A percentile compares a stretch with the other conserved stretches of the same genome.
Conservation (phyloP, 495 filamentous ascomycete species). For the Trichocladium antarcticum region DNA sequence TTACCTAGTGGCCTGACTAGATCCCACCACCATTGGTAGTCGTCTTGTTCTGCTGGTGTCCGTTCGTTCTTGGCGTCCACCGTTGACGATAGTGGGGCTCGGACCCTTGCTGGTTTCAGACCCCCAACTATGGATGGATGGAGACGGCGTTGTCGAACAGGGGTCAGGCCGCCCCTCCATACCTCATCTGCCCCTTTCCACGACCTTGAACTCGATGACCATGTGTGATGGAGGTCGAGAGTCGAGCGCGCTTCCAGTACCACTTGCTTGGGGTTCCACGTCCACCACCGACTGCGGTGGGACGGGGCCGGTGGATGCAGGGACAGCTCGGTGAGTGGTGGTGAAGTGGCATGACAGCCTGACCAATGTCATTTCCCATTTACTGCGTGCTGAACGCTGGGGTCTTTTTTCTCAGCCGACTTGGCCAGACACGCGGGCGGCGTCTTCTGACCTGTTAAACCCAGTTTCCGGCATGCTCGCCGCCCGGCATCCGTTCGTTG, state of each 20-base stretch:
- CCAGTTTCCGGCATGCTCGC: background rate
- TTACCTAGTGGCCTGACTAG: too few relatives aligned
- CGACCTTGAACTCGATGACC: background rate
- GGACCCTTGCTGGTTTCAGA: constrained; percentile 4
- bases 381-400: too few relatives aligned
- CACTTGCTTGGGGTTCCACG: background rate
- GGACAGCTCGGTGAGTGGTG: too few relatives aligned
- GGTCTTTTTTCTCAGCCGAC: too few relatives aligned
- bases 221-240: background rate
- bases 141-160: background rate
- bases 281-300: background rate
- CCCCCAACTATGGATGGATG: background rate
- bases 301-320: background rate
- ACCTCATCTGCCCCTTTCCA: background rate
- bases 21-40: too few relatives aligned
- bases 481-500: background rate
- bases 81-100: background rate
- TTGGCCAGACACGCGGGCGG: too few relatives aligned
- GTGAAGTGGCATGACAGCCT: too few relatives aligned
- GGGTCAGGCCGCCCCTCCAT: too few relatives aligned
- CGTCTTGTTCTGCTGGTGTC: too few relatives aligned
- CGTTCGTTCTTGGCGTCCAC: too few relatives aligned
- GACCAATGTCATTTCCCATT: too few relatives aligned
- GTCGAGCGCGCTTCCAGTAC: background rate
- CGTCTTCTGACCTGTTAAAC: too few relatives aligned